Conservation (phyloP, 2,329 filamentous ascomycete species). For the Apiospora aurea region DNA sequence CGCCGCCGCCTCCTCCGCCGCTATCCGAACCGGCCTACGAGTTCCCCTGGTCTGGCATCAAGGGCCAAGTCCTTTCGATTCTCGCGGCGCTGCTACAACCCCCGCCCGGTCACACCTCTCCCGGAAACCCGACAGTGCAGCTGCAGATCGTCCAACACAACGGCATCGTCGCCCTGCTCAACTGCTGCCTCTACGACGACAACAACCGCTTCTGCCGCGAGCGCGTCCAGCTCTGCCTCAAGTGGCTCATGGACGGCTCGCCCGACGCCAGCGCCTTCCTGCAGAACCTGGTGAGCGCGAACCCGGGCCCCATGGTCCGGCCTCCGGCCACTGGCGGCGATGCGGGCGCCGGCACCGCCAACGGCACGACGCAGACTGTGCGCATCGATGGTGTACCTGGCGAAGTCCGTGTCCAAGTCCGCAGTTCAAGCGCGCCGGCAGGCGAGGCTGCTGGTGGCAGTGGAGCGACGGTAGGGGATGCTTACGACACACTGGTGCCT, state of each 20-base stretch:
- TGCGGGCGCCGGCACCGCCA: constrained; percentile 28
- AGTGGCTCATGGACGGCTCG: constrained; percentile 80
- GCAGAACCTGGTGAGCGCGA: constrained; percentile 61
- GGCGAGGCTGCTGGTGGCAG: constrained; percentile 29
- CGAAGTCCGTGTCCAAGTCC: constrained; percentile 63
- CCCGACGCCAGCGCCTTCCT: constrained; percentile 77
- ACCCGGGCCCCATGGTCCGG: constrained; percentile 33
- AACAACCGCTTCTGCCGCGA: constrained; percentile 95
- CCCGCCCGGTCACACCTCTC: constrained; percentile 65
- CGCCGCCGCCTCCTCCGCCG: constrained; percentile 53
- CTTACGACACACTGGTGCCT: background rate
- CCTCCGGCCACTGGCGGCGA: constrained; percentile 38
- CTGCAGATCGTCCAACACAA: constrained; percentile 85
- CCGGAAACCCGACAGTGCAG: constrained; percentile 78
- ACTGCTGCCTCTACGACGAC: constrained; percentile 90
- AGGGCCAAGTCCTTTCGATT: constrained; percentile 90
- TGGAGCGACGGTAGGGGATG: background rate
- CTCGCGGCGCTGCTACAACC: constrained; percentile 90
- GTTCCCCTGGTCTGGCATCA: constrained; percentile 77
- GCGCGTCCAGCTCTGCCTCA: constrained; percentile 86
- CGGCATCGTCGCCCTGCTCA: constrained; percentile 85
- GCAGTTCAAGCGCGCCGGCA: constrained; percentile 42
- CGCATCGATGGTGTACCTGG: constrained; percentile 63
- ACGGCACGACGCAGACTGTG: constrained; percentile 48
- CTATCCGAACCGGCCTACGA: constrained; percentile 70